Base-by-base conservation (phyloP, 495 filamentous ascomycete genomes). In the Lophiostoma macrostomum region DNA sequence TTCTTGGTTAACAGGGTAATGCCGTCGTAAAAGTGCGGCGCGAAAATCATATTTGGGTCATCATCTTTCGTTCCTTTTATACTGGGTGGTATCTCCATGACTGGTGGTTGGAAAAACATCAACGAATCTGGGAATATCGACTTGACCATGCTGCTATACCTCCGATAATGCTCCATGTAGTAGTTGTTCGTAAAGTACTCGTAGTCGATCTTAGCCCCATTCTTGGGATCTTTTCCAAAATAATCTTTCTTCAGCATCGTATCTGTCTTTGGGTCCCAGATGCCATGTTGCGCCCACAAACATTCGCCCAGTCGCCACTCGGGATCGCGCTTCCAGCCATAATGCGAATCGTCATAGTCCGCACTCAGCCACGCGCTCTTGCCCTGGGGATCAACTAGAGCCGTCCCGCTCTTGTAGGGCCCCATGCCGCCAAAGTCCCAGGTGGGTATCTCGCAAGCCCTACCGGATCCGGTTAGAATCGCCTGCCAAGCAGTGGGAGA, bases 1-100 rank as follows among this genome's bases (percentile, higher is more conserved):
- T 94, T 94, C 72, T 98, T 98, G 18, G 88, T 97, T 80, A 98
- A 85, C 29, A 98, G 78, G 0, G 93, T 98, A 19, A 98, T 82
- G 11, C 94, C 93, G 66, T 98, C 93, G 67, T 98, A 98, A 65
- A 85, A 98, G 70, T 98, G 93, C 10, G 90, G 90, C 2, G 93
- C 82, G 67, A 95, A 96, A 10, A 90, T 86, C 80, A 96, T 84
- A 39, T 86, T 85, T 6, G 84, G 83, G 62, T 96, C 89, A 61
- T 95, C 90, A 64, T 97, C 90, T 36, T 75, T 72, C 0, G 93
- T 94, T 7, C 84, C 90, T 67, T 95, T 95, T 55, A 97, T 81
- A 29, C 75, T 76, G 0, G 93, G 93, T 0, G 93, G 93, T 3
- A 97, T 78, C 69, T 98, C 93, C 64, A 96, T 79, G 6, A 91